Conservation (phyloP, 257 asterid genomes). For the Mitragyna speciosa region DNA sequence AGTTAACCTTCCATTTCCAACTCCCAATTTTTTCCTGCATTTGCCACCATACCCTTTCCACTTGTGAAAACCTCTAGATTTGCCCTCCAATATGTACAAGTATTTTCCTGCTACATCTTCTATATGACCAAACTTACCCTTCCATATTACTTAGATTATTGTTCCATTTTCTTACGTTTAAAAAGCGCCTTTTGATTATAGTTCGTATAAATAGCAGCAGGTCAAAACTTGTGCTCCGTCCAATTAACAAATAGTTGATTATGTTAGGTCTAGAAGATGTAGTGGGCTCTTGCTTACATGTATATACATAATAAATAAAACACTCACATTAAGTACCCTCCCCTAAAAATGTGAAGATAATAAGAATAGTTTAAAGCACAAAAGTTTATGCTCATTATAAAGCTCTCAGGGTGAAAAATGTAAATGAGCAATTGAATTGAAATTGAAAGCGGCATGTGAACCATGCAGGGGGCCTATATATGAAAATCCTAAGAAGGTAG, state of each 20-base stretch:
- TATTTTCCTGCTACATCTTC: slow-evolving; percentile 19
- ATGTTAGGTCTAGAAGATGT: neutral
- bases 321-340: too few species aligned
- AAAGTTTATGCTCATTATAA: neutral
- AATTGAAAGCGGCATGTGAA: slow-evolving; percentile 60
- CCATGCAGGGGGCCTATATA: slow-evolving; percentile 38
- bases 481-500: slow-evolving; percentile 40
- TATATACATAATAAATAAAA: neutral
- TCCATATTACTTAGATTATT: neutral
- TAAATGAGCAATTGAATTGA: slow-evolving; percentile 18
- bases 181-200: neutral
- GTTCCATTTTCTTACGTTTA: neutral
- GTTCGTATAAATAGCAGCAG: neutral
- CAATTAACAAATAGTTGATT: neutral
- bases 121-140: slow-evolving; percentile 5
- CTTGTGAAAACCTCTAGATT: neutral
- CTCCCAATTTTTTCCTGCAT: slow-evolving; percentile 17
- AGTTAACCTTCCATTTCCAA: slow-evolving; percentile 50
- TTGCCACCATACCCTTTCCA: neutral
- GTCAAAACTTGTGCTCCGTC: neutral
- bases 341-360: too few species aligned
- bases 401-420: slow-evolving; percentile 30
- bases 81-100: neutral
- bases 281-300: neutral
- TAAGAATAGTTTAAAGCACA: too few species aligned